Evolutionary conservation across 2,329 filamentous ascomycete species (phyloP).

Genomic region (Periconia sp.): DNA sequence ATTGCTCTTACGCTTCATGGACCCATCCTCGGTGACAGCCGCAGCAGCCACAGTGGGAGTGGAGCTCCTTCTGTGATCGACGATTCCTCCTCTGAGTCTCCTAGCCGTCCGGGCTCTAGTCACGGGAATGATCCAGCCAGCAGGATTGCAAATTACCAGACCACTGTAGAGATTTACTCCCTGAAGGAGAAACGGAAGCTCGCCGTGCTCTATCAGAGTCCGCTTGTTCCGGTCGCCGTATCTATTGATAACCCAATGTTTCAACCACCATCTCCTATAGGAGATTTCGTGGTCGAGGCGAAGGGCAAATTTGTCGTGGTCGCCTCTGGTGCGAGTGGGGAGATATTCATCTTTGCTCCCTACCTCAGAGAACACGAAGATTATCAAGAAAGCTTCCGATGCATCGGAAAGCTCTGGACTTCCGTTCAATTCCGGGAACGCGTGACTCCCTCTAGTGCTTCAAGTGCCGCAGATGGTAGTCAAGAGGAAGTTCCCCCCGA

Average conservation of each 20-base stretch:
- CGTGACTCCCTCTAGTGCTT: conserved; percentile 38
- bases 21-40: conserved; percentile 63
- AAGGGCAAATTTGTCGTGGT: conserved; percentile 75
- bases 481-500: conserved; percentile 38
- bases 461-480: conserved; percentile 43
- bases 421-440: conserved; percentile 66
- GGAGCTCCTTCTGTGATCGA: conserved; percentile 44
- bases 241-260: conserved; percentile 67
- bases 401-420: conserved; percentile 92
- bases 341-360: conserved; percentile 75
- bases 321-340: conserved; percentile 82
- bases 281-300: conserved; percentile 75
- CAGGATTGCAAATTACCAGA: conserved; percentile 73
- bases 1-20: conserved; percentile 83
- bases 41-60: conserved; percentile 40
- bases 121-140: conserved; percentile 30
- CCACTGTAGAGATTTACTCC: conserved; percentile 87
- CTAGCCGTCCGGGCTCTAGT: conserved; percentile 41
- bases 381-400: conserved; percentile 59
- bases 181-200: conserved; percentile 75
- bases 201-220: conserved; percentile 74
- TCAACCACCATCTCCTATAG: conserved; percentile 71
- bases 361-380: conserved; percentile 34
- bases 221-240: conserved; percentile 65
- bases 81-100: conserved; percentile 44